Evolutionary conservation across 805 yeast species (phyloP).

Genomic region (Metschnikowia hibisci): DNA sequence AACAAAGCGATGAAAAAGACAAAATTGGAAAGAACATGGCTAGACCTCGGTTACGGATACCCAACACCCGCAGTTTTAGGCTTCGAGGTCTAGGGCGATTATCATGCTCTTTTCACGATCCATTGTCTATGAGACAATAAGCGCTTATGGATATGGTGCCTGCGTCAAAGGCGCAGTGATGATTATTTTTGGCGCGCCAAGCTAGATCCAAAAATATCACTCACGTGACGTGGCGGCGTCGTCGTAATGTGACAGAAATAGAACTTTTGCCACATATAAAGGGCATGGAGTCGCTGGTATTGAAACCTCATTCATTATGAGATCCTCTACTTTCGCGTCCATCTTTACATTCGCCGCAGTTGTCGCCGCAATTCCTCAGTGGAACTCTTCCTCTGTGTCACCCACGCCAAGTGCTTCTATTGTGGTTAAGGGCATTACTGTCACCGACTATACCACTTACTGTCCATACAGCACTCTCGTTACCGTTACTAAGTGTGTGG

Average conservation of each 20-base stretch:
- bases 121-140: too few species aligned
- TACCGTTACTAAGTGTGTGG: conserved; percentile 30
- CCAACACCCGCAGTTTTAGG: too few species aligned
- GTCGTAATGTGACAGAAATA: conserved; percentile 1
- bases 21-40: neutral
- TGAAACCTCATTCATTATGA: neutral
- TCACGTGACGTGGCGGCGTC: neutral
- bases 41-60: too few species aligned
- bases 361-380: neutral
- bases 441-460: conserved; percentile 36
- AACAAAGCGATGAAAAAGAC: neutral
- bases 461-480: conserved; percentile 35
- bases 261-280: neutral
- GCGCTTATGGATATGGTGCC: too few species aligned
- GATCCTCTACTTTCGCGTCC: conserved; percentile 2
- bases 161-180: too few species aligned
- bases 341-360: neutral
- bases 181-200: neutral
- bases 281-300: neutral
- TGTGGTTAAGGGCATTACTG: conserved; percentile 28
- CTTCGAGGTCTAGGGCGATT: too few species aligned
- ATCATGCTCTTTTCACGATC: neutral
- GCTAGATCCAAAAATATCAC: neutral
- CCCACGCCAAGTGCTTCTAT: conserved; percentile 22
- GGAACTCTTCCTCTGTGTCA: neutral